These are phyloP conservation scores for Aspergillus sp. DNA, from an alignment of 2,329 filamentous ascomycete species.

Conservation along the genomic window DNA sequence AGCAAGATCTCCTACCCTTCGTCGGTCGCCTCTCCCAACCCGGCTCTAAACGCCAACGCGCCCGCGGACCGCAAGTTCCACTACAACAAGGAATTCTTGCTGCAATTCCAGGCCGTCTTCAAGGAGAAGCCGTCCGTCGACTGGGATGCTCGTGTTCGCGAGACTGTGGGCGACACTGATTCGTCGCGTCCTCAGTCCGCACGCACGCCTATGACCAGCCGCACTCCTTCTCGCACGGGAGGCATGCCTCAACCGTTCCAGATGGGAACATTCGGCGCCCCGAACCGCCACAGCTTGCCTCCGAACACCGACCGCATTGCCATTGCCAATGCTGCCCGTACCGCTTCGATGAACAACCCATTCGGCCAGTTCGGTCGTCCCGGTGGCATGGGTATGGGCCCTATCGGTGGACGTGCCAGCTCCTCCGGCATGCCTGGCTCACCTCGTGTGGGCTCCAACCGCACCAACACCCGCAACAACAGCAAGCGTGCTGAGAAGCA, in stretches of 20 bases:
- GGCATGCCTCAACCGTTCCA: slow-evolving; percentile 46
- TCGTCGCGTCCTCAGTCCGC: slow-evolving; percentile 57
- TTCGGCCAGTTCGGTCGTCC: slow-evolving; percentile 58
- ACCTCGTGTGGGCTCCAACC: slow-evolving; percentile 61
- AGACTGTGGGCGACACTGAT: slow-evolving; percentile 69
- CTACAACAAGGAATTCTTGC: slow-evolving; percentile 89
- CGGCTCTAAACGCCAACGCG: slow-evolving; percentile 70
- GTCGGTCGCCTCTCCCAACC: slow-evolving; percentile 82
- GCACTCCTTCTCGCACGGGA: slow-evolving; percentile 45
- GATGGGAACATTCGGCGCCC: slow-evolving; percentile 64
- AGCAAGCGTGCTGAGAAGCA: slow-evolving; percentile 48
- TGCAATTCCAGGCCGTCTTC: slow-evolving; percentile 94
- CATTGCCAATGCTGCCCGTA: slow-evolving; percentile 50
- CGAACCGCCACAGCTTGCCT: slow-evolving; percentile 54
- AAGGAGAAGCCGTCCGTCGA: slow-evolving; percentile 93
- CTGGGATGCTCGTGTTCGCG: slow-evolving; percentile 83
- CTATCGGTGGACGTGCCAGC: slow-evolving; percentile 59
- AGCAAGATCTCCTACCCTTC: slow-evolving; percentile 74
- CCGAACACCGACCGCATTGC: slow-evolving; percentile 72
- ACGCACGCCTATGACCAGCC: slow-evolving; percentile 42
- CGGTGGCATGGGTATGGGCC: slow-evolving; percentile 54
- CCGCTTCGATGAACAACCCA: slow-evolving; percentile 42
- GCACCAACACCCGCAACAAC: slow-evolving; percentile 41
- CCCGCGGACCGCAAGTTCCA: slow-evolving; percentile 76
- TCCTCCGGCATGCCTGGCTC: slow-evolving; percentile 62